Evolutionary conservation across 2,329 filamentous ascomycete species (phyloP).

Genomic region (Celoporthe dispersa): DNA sequence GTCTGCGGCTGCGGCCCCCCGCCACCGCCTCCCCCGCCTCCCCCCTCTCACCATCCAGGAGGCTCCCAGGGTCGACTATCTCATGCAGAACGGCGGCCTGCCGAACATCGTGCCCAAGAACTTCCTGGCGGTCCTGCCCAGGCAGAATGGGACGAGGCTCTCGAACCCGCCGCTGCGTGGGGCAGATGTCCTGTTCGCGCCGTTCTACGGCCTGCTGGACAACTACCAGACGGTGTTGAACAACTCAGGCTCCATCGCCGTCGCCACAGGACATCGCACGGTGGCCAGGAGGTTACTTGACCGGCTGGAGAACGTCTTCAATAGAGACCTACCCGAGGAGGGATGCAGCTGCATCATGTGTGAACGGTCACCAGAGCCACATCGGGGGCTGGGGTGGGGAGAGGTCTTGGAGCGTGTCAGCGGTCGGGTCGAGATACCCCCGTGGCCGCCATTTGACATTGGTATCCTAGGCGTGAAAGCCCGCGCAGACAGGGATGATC

Average conservation of each 20-base stretch:
- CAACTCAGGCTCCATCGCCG: constrained; percentile 87
- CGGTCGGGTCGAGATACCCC: constrained; percentile 81
- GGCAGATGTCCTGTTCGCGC: constrained; percentile 77
- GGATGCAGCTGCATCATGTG: constrained; percentile 90
- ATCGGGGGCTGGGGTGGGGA: constrained; percentile 85
- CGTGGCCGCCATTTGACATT: constrained; percentile 87
- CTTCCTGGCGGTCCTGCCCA: constrained; percentile 69
- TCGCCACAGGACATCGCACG: constrained; percentile 92
- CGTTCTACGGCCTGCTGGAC: constrained; percentile 81
- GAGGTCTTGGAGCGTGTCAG: constrained; percentile 93
- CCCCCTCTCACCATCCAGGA: constrained; percentile 72
- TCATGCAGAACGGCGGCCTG: constrained; percentile 87
- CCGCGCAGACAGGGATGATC: constrained; percentile 65
- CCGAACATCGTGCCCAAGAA: constrained; percentile 72
- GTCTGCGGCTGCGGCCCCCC: constrained; percentile 48
- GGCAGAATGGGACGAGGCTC: constrained; percentile 58
- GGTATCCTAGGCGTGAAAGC: constrained; percentile 65
- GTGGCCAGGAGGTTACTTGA: constrained; percentile 90
- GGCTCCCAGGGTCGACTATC: constrained; percentile 85
- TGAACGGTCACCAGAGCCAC: constrained; percentile 62
- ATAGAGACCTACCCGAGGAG: constrained; percentile 84
- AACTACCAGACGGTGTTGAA: constrained; percentile 82
- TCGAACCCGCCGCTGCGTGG: constrained; percentile 69
- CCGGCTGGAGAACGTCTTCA: constrained; percentile 91
- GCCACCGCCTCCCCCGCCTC: constrained; percentile 73